These are phyloP conservation scores for Panicum virgatum DNA, from an alignment of 202 grass and related monocot genomes.

Conservation along the genomic window DNA sequence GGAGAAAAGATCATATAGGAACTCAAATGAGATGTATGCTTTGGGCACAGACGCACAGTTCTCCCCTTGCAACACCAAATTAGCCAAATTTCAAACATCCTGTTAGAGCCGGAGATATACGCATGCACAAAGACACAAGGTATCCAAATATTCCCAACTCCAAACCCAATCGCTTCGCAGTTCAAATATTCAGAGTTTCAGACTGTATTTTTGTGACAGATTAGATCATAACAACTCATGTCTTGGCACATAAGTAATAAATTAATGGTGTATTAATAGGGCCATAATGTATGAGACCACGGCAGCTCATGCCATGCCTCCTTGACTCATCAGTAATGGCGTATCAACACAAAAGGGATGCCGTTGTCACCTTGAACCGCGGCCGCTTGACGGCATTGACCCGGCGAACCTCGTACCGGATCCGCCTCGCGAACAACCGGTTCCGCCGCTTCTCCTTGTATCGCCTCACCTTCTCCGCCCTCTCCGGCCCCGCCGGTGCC, in stretches of 20 bases:
- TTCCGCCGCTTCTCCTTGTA: constrained; percentile 91
- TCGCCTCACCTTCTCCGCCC: constrained; percentile 56
- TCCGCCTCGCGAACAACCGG: constrained; percentile 74
- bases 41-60: not conserved
- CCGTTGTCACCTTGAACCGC: constrained; percentile 63
- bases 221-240: not conserved
- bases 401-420: constrained; percentile 94
- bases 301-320: not conserved
- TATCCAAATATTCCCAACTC: not conserved
- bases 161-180: not conserved
- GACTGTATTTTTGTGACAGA: not conserved
- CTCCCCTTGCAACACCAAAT: not conserved
- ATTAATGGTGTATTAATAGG: not conserved
- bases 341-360: not conserved
- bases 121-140: not conserved
- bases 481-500: not conserved
- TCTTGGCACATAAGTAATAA: not conserved
- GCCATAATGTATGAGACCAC: not conserved
- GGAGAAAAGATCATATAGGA: not conserved
- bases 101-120: too few species aligned
- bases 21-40: not conserved
- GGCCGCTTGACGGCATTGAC: constrained; percentile 84
- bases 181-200: not conserved
- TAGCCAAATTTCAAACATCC: not conserved
- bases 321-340: not conserved